A percentile compares a stretch with the other conserved stretches of the same genome.
Evolutionary conservation across 495 filamentous ascomycete genomes (phyloP).

Genomic region (Aspergillus nidulans): DNA sequence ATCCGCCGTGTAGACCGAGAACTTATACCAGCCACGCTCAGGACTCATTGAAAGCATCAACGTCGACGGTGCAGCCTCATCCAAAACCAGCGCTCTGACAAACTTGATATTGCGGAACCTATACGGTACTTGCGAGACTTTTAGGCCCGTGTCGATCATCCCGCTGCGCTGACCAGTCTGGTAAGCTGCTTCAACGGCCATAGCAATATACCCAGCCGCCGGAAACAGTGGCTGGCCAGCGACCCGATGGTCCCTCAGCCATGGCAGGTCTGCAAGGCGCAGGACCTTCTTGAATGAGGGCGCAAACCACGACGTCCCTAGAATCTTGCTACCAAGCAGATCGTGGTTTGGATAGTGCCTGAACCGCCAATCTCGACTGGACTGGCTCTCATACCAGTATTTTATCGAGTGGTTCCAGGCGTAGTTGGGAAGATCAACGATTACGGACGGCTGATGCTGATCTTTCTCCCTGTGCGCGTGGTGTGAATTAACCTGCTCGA

Average conservation of each 20-base stretch:
- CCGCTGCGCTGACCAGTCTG: background rate
- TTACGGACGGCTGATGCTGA: background rate
- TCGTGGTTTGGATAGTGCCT: slow-evolving; percentile 6
- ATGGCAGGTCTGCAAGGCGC: slow-evolving; percentile 5
- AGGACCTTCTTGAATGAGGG: slow-evolving; percentile 1
- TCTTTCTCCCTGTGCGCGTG: background rate
- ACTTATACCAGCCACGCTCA: background rate
- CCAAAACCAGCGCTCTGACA: background rate
- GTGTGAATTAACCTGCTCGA: background rate
- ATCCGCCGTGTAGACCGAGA: background rate
- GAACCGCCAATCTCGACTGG: background rate
- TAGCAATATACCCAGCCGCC: slow-evolving; percentile 49
- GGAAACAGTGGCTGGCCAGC: slow-evolving; percentile 38
- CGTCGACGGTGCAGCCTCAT: background rate
- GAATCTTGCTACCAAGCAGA: background rate
- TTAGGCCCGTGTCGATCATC: too few relatives aligned
- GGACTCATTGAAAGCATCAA: background rate
- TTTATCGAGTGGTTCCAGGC: background rate
- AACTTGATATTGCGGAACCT: background rate
- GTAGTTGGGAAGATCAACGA: slow-evolving; percentile 12
- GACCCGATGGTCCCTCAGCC: slow-evolving; percentile 15
- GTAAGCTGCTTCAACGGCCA: slow-evolving; percentile 34
- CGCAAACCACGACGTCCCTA: background rate
- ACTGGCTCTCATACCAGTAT: background rate
- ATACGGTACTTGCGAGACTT: too few relatives aligned